Base-by-base conservation (phyloP, 1,284 basidiomycete genomes). In the Bondarzewia mesenterica region DNA sequence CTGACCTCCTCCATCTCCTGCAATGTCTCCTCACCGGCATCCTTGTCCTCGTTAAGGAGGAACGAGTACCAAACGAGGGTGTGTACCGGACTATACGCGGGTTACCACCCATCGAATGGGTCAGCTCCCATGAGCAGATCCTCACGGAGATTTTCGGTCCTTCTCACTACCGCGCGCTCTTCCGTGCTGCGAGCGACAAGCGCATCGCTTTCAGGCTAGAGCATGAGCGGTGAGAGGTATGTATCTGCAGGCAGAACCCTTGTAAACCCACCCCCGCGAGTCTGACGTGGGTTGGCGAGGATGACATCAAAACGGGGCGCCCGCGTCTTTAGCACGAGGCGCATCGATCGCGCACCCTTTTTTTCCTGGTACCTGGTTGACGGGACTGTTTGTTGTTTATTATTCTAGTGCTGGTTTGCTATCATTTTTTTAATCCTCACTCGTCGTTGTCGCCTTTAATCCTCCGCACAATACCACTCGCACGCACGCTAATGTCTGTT, bases 1-100 rank as follows among this genome's bases (percentile, higher is more conserved):
- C 76, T 63, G 86, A 89, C 66, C 80, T 89, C 57, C 71, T 89
- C 52, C 77, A 80, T 62, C 73, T 89, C 52, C 66, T 89, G 36
- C 86, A 89, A 59, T 89, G 86, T 60, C 77, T 89, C 39, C 76
- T 89, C 57, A 89, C 87, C 41, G 87, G 87, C 54, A 69, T 89
- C 56, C 75, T 89, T 60, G 84, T 85, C 46, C 70, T 89, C 52
- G 76, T 81, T 54, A 82, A 82, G 59, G 85, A 88, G 58, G 85
- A 89, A 60, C 71, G 75, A 52, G 68, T 82, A 12, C 75, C 78
- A 12, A 64, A 63, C 8, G 70, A 82, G 60, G 83, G 80, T 29
- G 59, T 76, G 12, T 80, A 83, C 63, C 75, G 78, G 54, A 89
- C 87, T 43, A 84, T 78, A 51, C 84, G 86, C 51, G 86, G 80